These are phyloP conservation scores for Lichenothelia convexa DNA, from an alignment of 495 filamentous ascomycete species.

Conservation along the genomic window DNA sequence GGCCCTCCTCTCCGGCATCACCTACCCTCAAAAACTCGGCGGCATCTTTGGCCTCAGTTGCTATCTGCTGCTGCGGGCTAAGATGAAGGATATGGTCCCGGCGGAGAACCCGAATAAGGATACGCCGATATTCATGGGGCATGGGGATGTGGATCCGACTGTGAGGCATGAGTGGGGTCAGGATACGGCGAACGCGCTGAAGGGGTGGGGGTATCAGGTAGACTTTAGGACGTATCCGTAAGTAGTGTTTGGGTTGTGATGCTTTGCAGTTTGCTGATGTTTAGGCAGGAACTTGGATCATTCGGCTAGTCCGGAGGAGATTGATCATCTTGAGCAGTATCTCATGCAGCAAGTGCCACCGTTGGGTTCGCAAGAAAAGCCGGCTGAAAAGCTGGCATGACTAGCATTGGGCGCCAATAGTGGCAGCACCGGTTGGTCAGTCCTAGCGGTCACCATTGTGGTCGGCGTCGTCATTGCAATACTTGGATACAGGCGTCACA, in stretches of 20 bases:
- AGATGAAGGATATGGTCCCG: constrained; percentile 46
- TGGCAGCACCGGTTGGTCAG: too few species aligned
- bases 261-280: too few species aligned
- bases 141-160: constrained; percentile 56
- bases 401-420: too few species aligned
- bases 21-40: constrained; percentile 53
- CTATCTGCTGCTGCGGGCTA: constrained; percentile 60
- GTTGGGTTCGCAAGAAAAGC: too few species aligned
- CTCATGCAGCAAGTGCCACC: constrained; percentile 41
- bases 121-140: constrained; percentile 75
- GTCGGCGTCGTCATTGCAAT: too few species aligned
- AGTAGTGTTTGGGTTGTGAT: constrained; percentile 23
- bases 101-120: constrained; percentile 50
- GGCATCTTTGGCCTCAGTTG: constrained; percentile 75
- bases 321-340: constrained; percentile 69
- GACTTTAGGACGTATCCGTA: constrained; percentile 61
- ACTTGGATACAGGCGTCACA: too few species aligned
- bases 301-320: constrained; percentile 58
- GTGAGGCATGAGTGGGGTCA: constrained; percentile 52
- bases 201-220: constrained; percentile 47
- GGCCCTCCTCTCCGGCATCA: constrained; percentile 48
- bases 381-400: too few species aligned
- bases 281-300: constrained; percentile 52
- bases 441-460: too few species aligned
- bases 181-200: constrained; percentile 40